Conservation (phyloP, 2,329 filamentous ascomycete species). For the Aspergillus sp. region DNA sequence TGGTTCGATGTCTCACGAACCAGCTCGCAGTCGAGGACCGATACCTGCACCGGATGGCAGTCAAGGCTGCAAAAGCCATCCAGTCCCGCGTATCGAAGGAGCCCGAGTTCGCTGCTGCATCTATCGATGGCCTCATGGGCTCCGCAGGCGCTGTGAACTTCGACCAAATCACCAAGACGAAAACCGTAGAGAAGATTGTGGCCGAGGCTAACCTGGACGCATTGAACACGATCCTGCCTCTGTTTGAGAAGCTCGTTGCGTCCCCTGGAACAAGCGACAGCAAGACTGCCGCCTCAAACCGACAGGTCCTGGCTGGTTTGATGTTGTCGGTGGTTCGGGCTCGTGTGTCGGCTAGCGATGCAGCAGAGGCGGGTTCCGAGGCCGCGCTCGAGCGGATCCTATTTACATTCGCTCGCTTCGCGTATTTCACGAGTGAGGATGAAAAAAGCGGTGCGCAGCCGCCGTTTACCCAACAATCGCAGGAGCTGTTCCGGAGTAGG, state of each 20-base stretch:
- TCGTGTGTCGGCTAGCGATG: constrained; percentile 32
- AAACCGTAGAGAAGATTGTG: constrained; percentile 75
- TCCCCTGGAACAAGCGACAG: constrained; percentile 48
- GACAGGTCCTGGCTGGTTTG: constrained; percentile 53
- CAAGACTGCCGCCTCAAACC: constrained; percentile 45
- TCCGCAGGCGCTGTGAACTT: constrained; percentile 74
- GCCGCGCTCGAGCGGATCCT: constrained; percentile 47
- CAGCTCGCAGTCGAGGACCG: constrained; percentile 75
- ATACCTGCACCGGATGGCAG: constrained; percentile 75
- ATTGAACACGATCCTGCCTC: constrained; percentile 55
- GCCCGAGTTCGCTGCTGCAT: constrained; percentile 57
- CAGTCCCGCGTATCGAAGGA: constrained; percentile 63
- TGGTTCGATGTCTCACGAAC: constrained; percentile 79
- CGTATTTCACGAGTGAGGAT: constrained; percentile 48
- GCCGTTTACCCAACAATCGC: constrained; percentile 46
- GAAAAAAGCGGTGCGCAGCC: constrained; percentile 42
- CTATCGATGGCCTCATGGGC: constrained; percentile 68
- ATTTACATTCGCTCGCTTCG: constrained; percentile 48
- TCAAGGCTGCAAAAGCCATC: constrained; percentile 71
- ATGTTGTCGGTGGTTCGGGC: constrained; percentile 52
- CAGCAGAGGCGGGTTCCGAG: constrained; percentile 36
- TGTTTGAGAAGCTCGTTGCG: constrained; percentile 49
- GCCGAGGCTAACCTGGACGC: constrained; percentile 55
- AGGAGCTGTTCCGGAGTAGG: constrained; percentile 54
- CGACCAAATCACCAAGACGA: constrained; percentile 81